These are phyloP conservation scores for Vitis hybrid DNA, from an alignment of 177 flowering plant genomes.

Conservation along the genomic window DNA sequence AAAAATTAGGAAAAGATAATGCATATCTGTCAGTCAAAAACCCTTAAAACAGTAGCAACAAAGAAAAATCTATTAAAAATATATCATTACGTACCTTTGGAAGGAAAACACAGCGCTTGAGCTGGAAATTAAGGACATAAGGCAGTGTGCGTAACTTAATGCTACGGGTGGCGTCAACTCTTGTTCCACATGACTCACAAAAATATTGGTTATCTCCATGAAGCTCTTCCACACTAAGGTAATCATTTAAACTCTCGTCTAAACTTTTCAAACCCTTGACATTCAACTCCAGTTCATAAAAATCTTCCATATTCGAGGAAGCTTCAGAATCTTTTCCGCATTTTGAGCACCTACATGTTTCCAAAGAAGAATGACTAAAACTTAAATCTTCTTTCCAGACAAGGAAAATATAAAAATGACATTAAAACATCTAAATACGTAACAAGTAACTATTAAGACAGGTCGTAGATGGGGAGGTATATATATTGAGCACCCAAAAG, in stretches of 20 bases:
- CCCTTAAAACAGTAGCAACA: background rate
- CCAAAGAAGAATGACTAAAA: background rate
- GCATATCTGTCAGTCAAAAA: background rate
- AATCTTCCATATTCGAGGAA: constrained; percentile 89
- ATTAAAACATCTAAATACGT: background rate
- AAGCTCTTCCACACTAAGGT: constrained; percentile 78
- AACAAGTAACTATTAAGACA: background rate
- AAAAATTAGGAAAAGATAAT: background rate
- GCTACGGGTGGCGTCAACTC: constrained; percentile 89
- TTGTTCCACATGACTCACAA: constrained; percentile 70
- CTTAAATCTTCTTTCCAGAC: background rate
- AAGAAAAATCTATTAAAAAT: background rate
- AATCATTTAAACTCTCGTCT: constrained; percentile 82
- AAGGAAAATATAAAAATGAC: background rate
- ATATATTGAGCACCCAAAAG: too few relatives aligned
- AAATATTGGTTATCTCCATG: constrained; percentile 92
- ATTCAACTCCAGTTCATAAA: constrained; percentile 90
- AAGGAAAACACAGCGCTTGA: constrained; percentile 90
- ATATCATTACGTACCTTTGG: constrained; percentile 68
- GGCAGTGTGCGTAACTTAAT: constrained; percentile 88
- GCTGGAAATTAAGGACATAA: constrained; percentile 85
- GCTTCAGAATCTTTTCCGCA: constrained; percentile 94
- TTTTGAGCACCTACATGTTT: constrained; percentile 64
- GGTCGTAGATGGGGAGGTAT: background rate
- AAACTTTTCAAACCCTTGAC: constrained; percentile 81